A percentile compares a stretch with the other conserved stretches of the same genome.
phyloP scores from a whole-genome alignment of 2,329 filamentous ascomycete species.

The Colletotrichum melonis region DNA sequence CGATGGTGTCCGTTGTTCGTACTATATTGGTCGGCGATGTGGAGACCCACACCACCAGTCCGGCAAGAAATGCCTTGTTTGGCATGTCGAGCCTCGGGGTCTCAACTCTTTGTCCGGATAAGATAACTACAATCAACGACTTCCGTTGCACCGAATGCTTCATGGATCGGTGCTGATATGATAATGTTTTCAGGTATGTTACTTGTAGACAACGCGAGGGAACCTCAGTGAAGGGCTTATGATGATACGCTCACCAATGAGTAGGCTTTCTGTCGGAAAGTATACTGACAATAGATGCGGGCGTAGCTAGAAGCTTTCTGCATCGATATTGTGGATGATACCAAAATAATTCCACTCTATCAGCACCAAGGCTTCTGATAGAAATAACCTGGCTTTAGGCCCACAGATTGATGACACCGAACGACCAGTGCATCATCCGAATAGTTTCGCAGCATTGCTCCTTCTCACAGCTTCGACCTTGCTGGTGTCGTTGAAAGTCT shows the following conservation, averaged over 20 bases:
- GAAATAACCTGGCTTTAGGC: too few species aligned
- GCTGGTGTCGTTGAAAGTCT: not conserved
- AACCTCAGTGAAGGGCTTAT: not conserved
- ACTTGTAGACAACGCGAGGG: not conserved
- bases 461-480: not conserved
- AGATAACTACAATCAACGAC: not conserved
- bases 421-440: not conserved
- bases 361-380: too few species aligned
- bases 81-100: not conserved
- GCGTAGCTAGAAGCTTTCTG: too few species aligned
- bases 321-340: too few species aligned
- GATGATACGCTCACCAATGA: not conserved
- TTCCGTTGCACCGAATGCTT: not conserved
- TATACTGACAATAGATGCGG: too few species aligned
- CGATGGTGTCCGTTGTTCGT: not conserved
- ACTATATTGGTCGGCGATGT: not conserved
- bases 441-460: not conserved
- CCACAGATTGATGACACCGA: too few species aligned
- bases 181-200: not conserved
- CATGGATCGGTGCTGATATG: too few species aligned
- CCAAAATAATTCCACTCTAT: too few species aligned
- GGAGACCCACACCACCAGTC: not conserved
- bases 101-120: not conserved
- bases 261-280: too few species aligned
- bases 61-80: not conserved